Percentiles rank a stretch among this genome's conserved stretches.
These are phyloP conservation scores for Scutellaria baicalensis DNA, from an alignment of 257 asterid genomes.

Conservation along the genomic window DNA sequence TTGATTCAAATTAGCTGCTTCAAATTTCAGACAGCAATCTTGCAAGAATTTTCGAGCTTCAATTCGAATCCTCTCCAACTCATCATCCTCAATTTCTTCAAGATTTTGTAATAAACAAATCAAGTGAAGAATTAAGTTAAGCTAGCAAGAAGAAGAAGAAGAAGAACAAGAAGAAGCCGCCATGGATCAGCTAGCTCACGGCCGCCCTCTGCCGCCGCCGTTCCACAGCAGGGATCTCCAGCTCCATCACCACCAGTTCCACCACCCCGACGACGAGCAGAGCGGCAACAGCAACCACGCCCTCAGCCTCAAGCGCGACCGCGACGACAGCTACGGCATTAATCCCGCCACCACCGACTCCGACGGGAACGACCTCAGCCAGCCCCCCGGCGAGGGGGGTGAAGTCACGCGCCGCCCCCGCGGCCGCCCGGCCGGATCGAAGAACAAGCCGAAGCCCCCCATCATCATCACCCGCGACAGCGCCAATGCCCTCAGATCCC, in stretches of 20 bases:
- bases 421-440: conserved; percentile 43
- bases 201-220: conserved; percentile 82
- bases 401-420: conserved; percentile 40
- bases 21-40: neutral
- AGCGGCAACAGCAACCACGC: conserved; percentile 26
- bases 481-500: conserved; percentile 49
- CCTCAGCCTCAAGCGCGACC: conserved; percentile 41
- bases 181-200: conserved; percentile 78
- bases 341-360: conserved; percentile 10
- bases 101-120: too few species aligned
- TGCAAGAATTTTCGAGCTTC: too few species aligned
- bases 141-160: too few species aligned
- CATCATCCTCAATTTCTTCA: too few species aligned
- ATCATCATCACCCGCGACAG: conserved; percentile 51
- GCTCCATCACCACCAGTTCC: conserved; percentile 46
- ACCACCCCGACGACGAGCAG: conserved; percentile 36
- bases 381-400: neutral
- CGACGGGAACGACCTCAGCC: conserved; percentile 4
- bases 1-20: neutral
- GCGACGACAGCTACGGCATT: conserved; percentile 23
- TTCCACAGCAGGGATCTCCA: conserved; percentile 63
- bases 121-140: too few species aligned
- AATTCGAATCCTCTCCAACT: too few species aligned
- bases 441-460: conserved; percentile 53
- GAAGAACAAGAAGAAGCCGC: too few species aligned